These are phyloP conservation scores for Candida jianshihensis DNA, from an alignment of 805 yeast species.

Conservation along the genomic window DNA sequence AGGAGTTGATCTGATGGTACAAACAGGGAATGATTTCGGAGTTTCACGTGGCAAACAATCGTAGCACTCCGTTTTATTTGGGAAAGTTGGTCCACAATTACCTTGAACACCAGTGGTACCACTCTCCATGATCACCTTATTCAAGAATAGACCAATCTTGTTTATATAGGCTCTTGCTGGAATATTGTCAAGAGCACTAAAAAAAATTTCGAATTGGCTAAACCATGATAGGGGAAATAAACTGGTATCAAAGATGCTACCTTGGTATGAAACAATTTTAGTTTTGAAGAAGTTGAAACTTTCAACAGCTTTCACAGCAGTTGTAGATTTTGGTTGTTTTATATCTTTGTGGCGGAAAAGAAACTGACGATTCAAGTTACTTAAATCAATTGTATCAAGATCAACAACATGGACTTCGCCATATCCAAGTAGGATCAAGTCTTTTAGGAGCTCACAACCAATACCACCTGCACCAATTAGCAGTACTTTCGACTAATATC, in stretches of 20 bases:
- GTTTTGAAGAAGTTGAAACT: slow-evolving; percentile 57
- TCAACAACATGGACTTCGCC: slow-evolving; percentile 92
- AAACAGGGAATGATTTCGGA: slow-evolving; percentile 89
- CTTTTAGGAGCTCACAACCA: slow-evolving; percentile 86
- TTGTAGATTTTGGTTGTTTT: slow-evolving; percentile 77
- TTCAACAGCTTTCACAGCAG: slow-evolving; percentile 79
- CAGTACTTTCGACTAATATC: slow-evolving; percentile 45
- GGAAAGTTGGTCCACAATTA: slow-evolving; percentile 86
- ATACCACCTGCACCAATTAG: slow-evolving; percentile 97
- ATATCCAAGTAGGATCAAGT: slow-evolving; percentile 69
- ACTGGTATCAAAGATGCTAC: slow-evolving; percentile 74
- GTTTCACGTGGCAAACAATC: slow-evolving; percentile 85
- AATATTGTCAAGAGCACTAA: slow-evolving; percentile 89
- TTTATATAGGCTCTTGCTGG: slow-evolving; percentile 92
- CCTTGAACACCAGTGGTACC: slow-evolving; percentile 97
- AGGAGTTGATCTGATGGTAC: slow-evolving; percentile 95
- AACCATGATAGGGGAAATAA: slow-evolving; percentile 75
- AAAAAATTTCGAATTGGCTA: slow-evolving; percentile 65
- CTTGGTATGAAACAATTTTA: slow-evolving; percentile 71
- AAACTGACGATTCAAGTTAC: slow-evolving; percentile 90
- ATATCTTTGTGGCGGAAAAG: slow-evolving; percentile 85
- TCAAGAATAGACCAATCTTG: slow-evolving; percentile 65
- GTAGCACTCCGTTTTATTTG: slow-evolving; percentile 82
- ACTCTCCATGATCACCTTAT: slow-evolving; percentile 77
- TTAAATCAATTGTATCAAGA: slow-evolving; percentile 87